Evolutionary conservation across 2,329 filamentous ascomycete species (phyloP), one percentile per base, ranked within the genome.

Genomic region (Penicillium corylophilum): DNA sequence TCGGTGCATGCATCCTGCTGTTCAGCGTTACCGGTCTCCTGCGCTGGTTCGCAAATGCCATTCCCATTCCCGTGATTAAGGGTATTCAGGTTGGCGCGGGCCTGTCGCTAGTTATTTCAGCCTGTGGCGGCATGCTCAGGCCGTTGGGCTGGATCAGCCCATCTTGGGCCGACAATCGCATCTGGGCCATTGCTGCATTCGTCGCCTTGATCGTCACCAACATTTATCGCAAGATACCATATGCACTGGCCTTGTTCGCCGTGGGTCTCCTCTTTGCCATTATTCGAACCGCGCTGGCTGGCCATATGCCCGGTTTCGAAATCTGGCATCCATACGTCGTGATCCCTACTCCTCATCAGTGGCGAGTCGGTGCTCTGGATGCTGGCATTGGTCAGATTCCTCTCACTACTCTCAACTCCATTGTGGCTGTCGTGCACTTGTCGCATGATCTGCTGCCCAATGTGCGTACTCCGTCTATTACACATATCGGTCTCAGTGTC

Each of bases 1-100:
- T 96, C 29, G 85, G 86, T 2, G 75, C 76, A 6, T 81, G 87
- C 20, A 86, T 96, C 8, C 79, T 93, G 8, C 6, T 95, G 1
- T 84, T 96, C 68, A 92, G 88, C 64, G 67, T 85, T 4, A 95
- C 90, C 0, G 90, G 93, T 0, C 73, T 94, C n/a, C 77, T 96
- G 28, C 80, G 79, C 51, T 87, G 85, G 79, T 85, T 90, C 46
- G 86, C 88, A 8, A 74, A 78, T n/a, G 78, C 85, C 13, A 87
- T 95, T 8, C 93, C 93, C 0, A 83, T 92, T 13, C 89, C 92
- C 0, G 88, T 97, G 0, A 86, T 97, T 47, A 96, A 95, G 68
- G 93, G 93, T 26, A 96, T 97, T 59, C 94, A 97, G 72, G 84
- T 96, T 43, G 93, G 93, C 33, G 93, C 93, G 4, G 93, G 93